A percentile compares a stretch with the other conserved stretches of the same genome.
These are phyloP conservation scores for Sporothrix globosa DNA, from an alignment of 2,329 filamentous ascomycete genomes.

Conservation along the genomic window DNA sequence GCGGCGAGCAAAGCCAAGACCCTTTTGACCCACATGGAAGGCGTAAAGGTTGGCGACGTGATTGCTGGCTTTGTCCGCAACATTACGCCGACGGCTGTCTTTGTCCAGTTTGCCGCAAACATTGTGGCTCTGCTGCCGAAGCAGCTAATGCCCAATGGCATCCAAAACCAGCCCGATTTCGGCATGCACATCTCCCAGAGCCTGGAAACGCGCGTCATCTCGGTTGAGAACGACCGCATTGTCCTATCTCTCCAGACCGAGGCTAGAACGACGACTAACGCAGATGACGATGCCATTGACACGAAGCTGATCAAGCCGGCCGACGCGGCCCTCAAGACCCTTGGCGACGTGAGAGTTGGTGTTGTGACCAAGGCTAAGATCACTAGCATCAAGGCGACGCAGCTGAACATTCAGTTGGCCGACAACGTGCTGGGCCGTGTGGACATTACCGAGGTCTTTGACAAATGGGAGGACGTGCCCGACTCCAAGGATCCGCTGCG, in stretches of 20 bases:
- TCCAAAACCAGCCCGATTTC: constrained; percentile 68
- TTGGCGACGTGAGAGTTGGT: constrained; percentile 76
- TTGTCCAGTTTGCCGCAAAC: constrained; percentile 82
- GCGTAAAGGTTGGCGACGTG: constrained; percentile 68
- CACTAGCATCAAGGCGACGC: constrained; percentile 83
- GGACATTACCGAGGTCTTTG: constrained; percentile 87
- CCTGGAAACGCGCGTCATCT: constrained; percentile 70
- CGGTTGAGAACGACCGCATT: constrained; percentile 74
- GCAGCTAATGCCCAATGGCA: constrained; percentile 72
- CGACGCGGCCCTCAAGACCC: constrained; percentile 64
- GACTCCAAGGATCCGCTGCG: constrained; percentile 80
- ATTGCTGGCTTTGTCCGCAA: constrained; percentile 83
- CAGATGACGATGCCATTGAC: neutral
- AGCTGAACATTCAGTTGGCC: constrained; percentile 86
- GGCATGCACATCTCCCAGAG: constrained; percentile 78
- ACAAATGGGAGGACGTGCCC: constrained; percentile 82
- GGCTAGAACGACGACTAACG: constrained; percentile 43
- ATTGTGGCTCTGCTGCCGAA: constrained; percentile 80
- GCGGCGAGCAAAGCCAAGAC: constrained; percentile 72
- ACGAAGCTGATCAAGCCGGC: constrained; percentile 50
- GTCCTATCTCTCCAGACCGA: constrained; percentile 56
- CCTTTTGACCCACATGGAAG: constrained; percentile 71
- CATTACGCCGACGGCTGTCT: constrained; percentile 77
- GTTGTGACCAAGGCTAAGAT: constrained; percentile 75
- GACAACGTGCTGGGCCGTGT: constrained; percentile 91